Conservation (phyloP, 768 basidiomycete genomes). For the Postia placenta region DNA sequence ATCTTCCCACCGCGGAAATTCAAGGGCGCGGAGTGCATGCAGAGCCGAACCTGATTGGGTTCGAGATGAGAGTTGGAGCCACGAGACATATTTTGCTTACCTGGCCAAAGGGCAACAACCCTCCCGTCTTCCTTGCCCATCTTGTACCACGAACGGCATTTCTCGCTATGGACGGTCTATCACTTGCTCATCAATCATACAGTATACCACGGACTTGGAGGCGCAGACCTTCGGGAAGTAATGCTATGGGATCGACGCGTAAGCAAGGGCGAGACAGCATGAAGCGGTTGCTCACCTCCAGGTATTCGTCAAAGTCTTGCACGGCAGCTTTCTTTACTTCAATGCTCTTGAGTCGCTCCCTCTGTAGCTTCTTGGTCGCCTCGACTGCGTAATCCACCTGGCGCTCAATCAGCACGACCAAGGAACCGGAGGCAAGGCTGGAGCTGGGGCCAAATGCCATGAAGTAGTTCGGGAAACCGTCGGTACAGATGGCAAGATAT, state of each 20-base stretch:
- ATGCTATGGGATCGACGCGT: conserved; percentile 22
- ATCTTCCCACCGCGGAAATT: conserved; percentile 61
- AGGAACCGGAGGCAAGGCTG: conserved; percentile 45
- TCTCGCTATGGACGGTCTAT: conserved; percentile 54
- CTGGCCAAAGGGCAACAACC: conserved; percentile 55
- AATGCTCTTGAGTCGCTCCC: conserved; percentile 57
- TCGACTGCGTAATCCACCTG: conserved; percentile 52
- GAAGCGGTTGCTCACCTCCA: conserved; percentile 35
- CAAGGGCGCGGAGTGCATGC: conserved; percentile 43
- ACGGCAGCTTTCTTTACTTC: conserved; percentile 57
- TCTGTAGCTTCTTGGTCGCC: conserved; percentile 53
- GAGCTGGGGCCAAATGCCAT: conserved; percentile 51
- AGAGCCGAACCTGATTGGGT: conserved; percentile 42
- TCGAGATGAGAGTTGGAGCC: background rate
- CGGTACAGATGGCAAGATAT: conserved; percentile 53
- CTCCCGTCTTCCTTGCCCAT: conserved; percentile 52
- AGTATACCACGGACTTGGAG: background rate
- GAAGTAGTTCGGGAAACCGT: conserved; percentile 69
- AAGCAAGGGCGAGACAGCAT: background rate
- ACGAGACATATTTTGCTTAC: conserved; percentile 22
- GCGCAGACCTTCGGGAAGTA: conserved; percentile 38
- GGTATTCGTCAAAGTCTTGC: conserved; percentile 53
- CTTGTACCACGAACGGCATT: conserved; percentile 64
- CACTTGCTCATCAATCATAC: background rate
- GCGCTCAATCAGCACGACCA: conserved; percentile 48